phyloP scores from a whole-genome alignment of 441 rosid species.

The Populus hybrid region DNA sequence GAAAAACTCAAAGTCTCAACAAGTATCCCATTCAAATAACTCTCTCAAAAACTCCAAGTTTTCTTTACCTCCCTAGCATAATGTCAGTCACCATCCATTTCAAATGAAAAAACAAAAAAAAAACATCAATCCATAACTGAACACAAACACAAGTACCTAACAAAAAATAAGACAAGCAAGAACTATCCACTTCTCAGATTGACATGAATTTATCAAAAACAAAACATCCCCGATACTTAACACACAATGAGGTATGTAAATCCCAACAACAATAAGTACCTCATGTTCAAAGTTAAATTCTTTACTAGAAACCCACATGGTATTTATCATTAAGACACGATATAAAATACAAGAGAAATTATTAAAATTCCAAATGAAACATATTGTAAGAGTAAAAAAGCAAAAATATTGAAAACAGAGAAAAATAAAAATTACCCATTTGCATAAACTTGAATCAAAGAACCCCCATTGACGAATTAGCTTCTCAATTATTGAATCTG shows the following conservation, averaged over 20 bases:
- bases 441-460: constrained; percentile 23
- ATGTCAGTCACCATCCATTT: background rate
- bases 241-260: constrained; percentile 5
- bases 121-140: constrained; percentile 19
- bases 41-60: background rate
- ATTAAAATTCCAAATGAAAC: constrained; percentile 11
- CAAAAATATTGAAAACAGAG: background rate
- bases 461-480: constrained; percentile 24
- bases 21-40: background rate
- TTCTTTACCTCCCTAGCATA: background rate
- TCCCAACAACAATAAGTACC: background rate
- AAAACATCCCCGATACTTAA: constrained; percentile 6
- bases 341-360: background rate
- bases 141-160: constrained; percentile 8
- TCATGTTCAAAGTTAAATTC: constrained; percentile 9
- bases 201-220: constrained; percentile 13
- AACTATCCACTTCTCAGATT: constrained; percentile 13
- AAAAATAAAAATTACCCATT: constrained; percentile 22
- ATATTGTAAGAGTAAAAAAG: constrained; percentile 4
- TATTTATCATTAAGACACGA: constrained; percentile 2
- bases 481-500: constrained; percentile 17
- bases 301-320: constrained; percentile 4
- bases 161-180: background rate
- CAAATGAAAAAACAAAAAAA: background rate
- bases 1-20: background rate